These are phyloP conservation scores for Graphiopsis chlorocephala DNA, from an alignment of 2,329 filamentous ascomycete genomes.

Conservation along the genomic window DNA sequence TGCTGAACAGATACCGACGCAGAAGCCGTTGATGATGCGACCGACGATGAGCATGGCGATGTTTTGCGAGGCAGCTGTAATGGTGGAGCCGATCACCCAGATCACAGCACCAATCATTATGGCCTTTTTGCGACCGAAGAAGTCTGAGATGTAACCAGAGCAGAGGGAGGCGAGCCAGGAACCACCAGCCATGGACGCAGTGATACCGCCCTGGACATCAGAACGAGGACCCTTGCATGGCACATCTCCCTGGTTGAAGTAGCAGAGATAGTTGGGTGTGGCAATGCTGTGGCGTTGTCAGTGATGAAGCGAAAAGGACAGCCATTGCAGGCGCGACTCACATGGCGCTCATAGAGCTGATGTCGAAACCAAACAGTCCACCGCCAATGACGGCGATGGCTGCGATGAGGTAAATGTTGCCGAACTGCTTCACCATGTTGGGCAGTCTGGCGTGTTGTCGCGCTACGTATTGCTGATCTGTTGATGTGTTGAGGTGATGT, in stretches of 20 bases:
- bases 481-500: neutral
- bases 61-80: conserved; percentile 63
- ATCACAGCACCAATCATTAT: conserved; percentile 46
- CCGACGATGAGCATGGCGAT: conserved; percentile 70
- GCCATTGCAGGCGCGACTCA: conserved; percentile 20
- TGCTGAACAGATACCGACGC: conserved; percentile 69
- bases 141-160: conserved; percentile 59
- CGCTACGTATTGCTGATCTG: neutral
- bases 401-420: conserved; percentile 59
- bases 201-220: conserved; percentile 64
- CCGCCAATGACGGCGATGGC: conserved; percentile 62
- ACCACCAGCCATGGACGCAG: conserved; percentile 66
- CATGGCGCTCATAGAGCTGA: conserved; percentile 65
- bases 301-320: conserved; percentile 39
- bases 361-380: conserved; percentile 75
- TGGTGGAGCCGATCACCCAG: conserved; percentile 58
- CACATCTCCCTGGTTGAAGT: conserved; percentile 59
- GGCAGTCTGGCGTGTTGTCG: neutral
- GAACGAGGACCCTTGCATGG: conserved; percentile 53
- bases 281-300: conserved; percentile 51
- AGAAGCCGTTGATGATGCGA: conserved; percentile 68
- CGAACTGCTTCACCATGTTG: conserved; percentile 38
- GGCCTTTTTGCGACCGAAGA: conserved; percentile 51
- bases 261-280: conserved; percentile 62
- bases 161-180: conserved; percentile 62